Evolutionary conservation across 305 asterid species (phyloP).

Genomic region (Solanum hybrid): DNA sequence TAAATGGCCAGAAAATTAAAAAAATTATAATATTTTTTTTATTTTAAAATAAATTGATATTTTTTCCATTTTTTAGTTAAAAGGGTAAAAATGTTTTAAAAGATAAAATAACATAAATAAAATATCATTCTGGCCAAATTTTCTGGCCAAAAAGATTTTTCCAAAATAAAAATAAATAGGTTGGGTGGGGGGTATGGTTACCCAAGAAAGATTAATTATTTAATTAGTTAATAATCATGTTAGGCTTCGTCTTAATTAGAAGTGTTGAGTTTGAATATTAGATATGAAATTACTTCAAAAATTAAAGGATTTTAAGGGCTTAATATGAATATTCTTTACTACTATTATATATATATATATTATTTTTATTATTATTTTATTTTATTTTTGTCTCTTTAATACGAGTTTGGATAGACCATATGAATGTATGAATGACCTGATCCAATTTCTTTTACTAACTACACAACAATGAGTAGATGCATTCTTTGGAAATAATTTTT

Average conservation of each 20-base stretch:
- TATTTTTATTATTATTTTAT: no score
- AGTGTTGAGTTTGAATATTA: background rate
- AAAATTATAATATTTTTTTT: no score
- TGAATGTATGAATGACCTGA: background rate
- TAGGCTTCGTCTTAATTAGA: background rate
- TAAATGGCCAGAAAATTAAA: no score
- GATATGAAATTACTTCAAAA: fast-evolving
- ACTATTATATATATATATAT: no score
- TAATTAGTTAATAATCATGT: background rate
- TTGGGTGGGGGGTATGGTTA: background rate
- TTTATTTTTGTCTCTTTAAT: background rate
- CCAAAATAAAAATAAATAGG: background rate
- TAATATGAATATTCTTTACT: background rate
- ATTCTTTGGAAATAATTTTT: background rate
- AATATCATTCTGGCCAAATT: no score
- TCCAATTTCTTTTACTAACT: background rate
- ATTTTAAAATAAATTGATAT: no score
- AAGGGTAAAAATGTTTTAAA: no score
- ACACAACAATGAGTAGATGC: background rate
- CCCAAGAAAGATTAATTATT: background rate
- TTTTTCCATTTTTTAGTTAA: no score
- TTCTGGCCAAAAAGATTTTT: no score
- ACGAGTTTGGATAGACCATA: background rate
- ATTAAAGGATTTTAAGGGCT: background rate
- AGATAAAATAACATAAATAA: no score